Evolutionary conservation across 2,329 filamentous ascomycete species (phyloP).

Genomic region (Dothideomycetes sp.): DNA sequence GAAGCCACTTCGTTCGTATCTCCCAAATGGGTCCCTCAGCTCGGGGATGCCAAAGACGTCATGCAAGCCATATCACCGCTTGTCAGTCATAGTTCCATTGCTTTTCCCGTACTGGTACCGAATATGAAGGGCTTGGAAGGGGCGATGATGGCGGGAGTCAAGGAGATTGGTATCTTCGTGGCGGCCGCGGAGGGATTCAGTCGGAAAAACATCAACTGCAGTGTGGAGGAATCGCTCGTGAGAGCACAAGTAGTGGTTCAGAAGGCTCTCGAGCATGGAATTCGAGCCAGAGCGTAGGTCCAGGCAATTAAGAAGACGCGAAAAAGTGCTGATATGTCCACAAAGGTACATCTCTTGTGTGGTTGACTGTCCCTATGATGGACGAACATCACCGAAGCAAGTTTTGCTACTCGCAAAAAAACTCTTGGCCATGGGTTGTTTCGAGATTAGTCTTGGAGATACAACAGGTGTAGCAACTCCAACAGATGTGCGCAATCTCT

Average conservation of each 20-base stretch:
- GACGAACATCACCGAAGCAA: slow-evolving; percentile 43
- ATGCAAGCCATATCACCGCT: neutral
- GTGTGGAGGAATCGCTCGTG: slow-evolving; percentile 62
- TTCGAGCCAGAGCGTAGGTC: slow-evolving; percentile 59
- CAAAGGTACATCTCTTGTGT: slow-evolving; percentile 63
- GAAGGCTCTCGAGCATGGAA: slow-evolving; percentile 52
- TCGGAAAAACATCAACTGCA: slow-evolving; percentile 73
- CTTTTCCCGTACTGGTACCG: slow-evolving; percentile 72
- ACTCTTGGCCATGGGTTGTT: slow-evolving; percentile 77
- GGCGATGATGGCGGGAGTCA: slow-evolving; percentile 44
- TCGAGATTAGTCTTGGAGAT: slow-evolving; percentile 83
- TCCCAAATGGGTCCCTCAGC: slow-evolving; percentile 77
- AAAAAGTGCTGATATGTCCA: neutral
- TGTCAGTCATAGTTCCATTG: slow-evolving; percentile 39
- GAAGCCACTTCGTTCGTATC: slow-evolving; percentile 77
- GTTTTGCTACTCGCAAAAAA: slow-evolving; percentile 54
- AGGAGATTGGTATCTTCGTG: slow-evolving; percentile 71
- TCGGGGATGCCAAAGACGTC: slow-evolving; percentile 29
- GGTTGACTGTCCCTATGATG: slow-evolving; percentile 69
- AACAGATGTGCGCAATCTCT: slow-evolving; percentile 56
- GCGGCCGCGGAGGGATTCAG: slow-evolving; percentile 75
- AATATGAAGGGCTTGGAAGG: slow-evolving; percentile 65
- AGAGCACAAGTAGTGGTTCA: slow-evolving; percentile 63
- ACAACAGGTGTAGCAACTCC: slow-evolving; percentile 85
- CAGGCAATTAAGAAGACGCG: neutral